A percentile compares a stretch with the other conserved stretches of the same genome.
Evolutionary conservation across 2,329 filamentous ascomycete species (phyloP).

Genomic region (Calonectria henricotiae): DNA sequence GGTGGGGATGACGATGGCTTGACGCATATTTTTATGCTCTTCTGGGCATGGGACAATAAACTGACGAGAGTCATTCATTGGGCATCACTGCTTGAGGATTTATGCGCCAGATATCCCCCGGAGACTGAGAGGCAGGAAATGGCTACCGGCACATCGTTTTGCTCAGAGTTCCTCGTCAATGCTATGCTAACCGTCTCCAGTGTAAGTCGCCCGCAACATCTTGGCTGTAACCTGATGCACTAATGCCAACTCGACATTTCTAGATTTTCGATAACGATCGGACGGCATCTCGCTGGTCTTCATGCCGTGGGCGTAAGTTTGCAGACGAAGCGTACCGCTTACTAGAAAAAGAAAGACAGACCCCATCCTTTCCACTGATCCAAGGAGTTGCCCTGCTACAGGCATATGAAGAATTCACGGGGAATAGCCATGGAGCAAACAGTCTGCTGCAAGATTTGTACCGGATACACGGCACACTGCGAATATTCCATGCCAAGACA

Average conservation of each 20-base stretch:
- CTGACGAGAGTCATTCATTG: conserved; percentile 41
- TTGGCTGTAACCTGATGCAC: not conserved
- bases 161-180: conserved; percentile 48
- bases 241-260: not conserved
- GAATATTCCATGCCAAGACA: not conserved
- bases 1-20: conserved; percentile 37
- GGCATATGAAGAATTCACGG: conserved; percentile 40
- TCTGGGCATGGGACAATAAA: conserved; percentile 50
- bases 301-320: conserved; percentile 8
- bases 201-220: conserved; percentile 32
- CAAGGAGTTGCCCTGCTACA: conserved; percentile 45
- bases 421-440: conserved; percentile 17
- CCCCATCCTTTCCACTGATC: conserved; percentile 37
- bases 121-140: no score
- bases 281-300: no score
- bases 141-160: conserved; percentile 33
- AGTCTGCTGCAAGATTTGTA: conserved; percentile 1
- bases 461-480: not conserved
- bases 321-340: conserved; percentile 35
- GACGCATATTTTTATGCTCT: conserved; percentile 43
- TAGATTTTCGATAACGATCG: not conserved
- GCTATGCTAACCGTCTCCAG: conserved; percentile 44
- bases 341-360: conserved; percentile 12
- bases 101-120: conserved; percentile 17
- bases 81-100: conserved; percentile 38